Evolutionary conservation across 2,329 filamentous ascomycete genomes (phyloP).

Genomic region (Truncatella angustata): DNA sequence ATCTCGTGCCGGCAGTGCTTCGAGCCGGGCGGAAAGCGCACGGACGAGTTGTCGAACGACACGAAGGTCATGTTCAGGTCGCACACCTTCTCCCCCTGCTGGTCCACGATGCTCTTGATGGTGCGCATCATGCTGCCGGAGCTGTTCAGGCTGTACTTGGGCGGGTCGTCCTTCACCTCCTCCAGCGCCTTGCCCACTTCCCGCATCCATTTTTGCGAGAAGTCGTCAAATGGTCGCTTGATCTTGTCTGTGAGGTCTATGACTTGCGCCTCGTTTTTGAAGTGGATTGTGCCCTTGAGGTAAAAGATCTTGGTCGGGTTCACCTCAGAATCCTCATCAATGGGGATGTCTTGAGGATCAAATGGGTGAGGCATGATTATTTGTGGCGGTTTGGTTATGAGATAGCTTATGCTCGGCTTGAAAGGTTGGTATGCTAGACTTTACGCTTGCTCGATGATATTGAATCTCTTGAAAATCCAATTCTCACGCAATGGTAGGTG

Average conservation of each 20-base stretch:
- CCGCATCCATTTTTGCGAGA: constrained; percentile 28
- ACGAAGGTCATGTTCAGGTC: constrained; percentile 35
- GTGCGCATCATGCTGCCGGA: constrained; percentile 36
- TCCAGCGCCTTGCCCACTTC: constrained; percentile 19
- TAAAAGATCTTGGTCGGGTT: constrained; percentile 25
- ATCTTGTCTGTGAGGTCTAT: constrained; percentile 24
- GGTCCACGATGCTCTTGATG: constrained; percentile 29
- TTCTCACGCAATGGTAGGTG: neutral
- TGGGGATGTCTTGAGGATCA: constrained; percentile 31
- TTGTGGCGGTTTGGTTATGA: neutral
- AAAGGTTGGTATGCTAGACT: neutral
- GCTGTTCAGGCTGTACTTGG: constrained; percentile 25
- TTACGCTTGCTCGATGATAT: too few species aligned
- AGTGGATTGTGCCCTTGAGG: constrained; percentile 31
- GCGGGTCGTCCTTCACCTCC: constrained; percentile 17
- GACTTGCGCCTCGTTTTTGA: constrained; percentile 30
- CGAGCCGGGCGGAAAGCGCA: constrained; percentile 28
- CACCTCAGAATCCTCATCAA: constrained; percentile 24
- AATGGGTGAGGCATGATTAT: constrained; percentile 30
- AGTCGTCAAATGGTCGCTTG: constrained; percentile 24
- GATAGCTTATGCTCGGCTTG: neutral
- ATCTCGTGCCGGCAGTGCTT: constrained; percentile 28
- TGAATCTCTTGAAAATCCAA: too few species aligned
- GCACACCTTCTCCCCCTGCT: constrained; percentile 22
- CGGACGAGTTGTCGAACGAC: constrained; percentile 26